phyloP scores from a whole-genome alignment of 106 monocot genomes.

The Gastrodia elata region DNA sequence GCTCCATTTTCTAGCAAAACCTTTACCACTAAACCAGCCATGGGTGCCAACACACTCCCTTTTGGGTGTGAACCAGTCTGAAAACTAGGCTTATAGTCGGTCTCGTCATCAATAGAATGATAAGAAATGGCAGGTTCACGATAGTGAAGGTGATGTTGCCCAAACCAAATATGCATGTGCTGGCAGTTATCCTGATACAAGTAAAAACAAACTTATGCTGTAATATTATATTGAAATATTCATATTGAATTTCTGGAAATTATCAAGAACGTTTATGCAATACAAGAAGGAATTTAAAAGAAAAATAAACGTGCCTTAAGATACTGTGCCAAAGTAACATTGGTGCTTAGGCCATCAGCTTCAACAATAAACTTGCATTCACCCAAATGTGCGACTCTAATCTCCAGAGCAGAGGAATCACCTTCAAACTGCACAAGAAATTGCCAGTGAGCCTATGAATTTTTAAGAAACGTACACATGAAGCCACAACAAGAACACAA shows the following conservation, averaged over 20 bases:
- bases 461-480: background rate
- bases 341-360: slow-evolving; percentile 40
- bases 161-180: slow-evolving; percentile 88
- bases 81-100: slow-evolving; percentile 23
- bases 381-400: slow-evolving; percentile 46
- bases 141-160: slow-evolving; percentile 69
- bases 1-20: slow-evolving; percentile 71
- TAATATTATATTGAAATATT: background rate
- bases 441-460: background rate
- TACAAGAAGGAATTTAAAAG: background rate
- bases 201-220: background rate
- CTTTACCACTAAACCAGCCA: slow-evolving; percentile 94
- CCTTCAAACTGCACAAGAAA: slow-evolving; percentile 40
- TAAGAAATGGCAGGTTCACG: slow-evolving; percentile 37
- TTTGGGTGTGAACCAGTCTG: slow-evolving; percentile 40
- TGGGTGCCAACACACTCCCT: slow-evolving; percentile 89
- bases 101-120: slow-evolving; percentile 34
- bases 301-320: slow-evolving; percentile 32
- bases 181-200: slow-evolving; percentile 47
- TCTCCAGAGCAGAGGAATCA: slow-evolving; percentile 34
- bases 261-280: background rate
- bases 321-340: slow-evolving; percentile 59
- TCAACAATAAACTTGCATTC: slow-evolving; percentile 58
- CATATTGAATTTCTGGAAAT: background rate
- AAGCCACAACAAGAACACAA: background rate